Evolutionary conservation across 768 basidiomycete genomes (phyloP).

Genomic region (Phaffia tasmanica): DNA sequence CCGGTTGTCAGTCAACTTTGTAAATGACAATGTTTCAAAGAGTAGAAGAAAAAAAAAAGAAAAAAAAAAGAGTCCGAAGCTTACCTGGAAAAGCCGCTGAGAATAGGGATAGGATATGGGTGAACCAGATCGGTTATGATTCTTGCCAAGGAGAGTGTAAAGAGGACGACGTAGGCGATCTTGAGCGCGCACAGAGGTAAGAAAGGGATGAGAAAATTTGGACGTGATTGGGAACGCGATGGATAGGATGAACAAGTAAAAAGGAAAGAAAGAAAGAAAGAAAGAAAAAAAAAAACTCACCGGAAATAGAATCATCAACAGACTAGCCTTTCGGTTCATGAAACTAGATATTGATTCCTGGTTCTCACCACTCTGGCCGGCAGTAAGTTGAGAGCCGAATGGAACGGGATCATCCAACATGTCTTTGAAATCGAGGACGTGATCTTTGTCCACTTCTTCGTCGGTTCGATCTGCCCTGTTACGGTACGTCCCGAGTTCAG

Average conservation of each 20-base stretch:
- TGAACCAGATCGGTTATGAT: conserved; percentile 16
- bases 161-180: conserved; percentile 16
- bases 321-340: conserved; percentile 20
- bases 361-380: not conserved
- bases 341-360: conserved; percentile 20
- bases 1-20: not conserved
- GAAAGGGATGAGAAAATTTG: not conserved
- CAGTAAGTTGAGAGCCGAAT: no score
- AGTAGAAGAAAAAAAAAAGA: not conserved
- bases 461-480: not conserved
- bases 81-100: conserved; percentile 10
- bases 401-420: no score
- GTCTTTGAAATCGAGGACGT: no score
- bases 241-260: not conserved
- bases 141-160: conserved; percentile 11
- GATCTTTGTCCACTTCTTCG: not conserved
- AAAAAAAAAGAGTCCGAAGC: not conserved
- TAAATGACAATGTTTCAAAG: not conserved
- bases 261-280: not conserved
- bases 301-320: conserved; percentile 24
- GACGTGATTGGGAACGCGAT: not conserved
- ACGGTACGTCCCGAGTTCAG: not conserved
- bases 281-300: conserved; percentile 3
- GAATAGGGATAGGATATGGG: conserved; percentile 3
- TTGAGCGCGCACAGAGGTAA: not conserved